Evolutionary conservation across 2,329 filamentous ascomycete genomes (phyloP), one percentile per base, ranked within the genome.

Genomic region (Sphaerulina populicola): DNA sequence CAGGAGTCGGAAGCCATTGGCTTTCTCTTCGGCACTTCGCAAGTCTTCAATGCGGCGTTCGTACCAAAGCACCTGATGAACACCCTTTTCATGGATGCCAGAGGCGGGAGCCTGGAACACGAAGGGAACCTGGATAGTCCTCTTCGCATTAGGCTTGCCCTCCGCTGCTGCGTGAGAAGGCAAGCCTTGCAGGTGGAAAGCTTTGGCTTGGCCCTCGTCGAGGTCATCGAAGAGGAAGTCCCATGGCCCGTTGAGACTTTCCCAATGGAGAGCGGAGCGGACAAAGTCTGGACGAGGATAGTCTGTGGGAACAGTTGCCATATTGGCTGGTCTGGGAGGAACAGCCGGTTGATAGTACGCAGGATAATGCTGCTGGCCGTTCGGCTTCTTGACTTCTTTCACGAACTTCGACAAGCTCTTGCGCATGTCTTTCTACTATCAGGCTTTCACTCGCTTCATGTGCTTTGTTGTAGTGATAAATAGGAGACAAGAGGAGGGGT

Each of bases 31-130:
- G 6, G 43, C 12, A 8, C 40, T 59, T 10, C 63, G 62, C 18
- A 61, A 44, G 46, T 66, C 63, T 33, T 57, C 50, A 33, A 64
- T 55, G 1, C 47, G 44, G 4, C 70, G 73, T 65, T 83, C 77
- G 59, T 85, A 85, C 82, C 82, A 85, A 7, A 85, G 63, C 3
- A 85, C 77, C 64, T 85, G 80, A 61, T 85, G 82, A 2, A 80
- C 79, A 44, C 76, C 78, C 48, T 75, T 75, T 31, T 82, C 76
- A 53, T 77, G 72, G 57, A 85, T 78, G 1, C 80, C 80, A 0
- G 81, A 84, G 0, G 81, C 81, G 0, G 76, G 76, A 4, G 77
- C 75, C 62, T 85, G 82, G 60, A 83, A 85, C 1, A 79, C 81
- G 57, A 77, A 86, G 0, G 82, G 82, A 0, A 85, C 80, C 33